Evolutionary conservation across 495 filamentous ascomycete species (phyloP).

Genomic region (Viridothelium virens): DNA sequence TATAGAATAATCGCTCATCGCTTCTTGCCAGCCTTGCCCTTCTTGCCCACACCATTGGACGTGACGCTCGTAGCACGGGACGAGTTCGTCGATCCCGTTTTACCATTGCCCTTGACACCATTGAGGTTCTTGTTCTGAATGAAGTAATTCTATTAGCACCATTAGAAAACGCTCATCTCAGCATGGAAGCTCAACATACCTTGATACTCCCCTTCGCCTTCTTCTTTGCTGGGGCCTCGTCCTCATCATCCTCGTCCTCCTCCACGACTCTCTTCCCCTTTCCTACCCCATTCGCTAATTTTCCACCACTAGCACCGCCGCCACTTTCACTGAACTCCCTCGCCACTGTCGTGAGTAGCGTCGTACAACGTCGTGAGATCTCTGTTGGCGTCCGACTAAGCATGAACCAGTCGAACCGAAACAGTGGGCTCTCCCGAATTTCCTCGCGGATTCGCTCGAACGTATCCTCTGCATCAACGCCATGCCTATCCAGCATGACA

Average conservation of each 20-base stretch:
- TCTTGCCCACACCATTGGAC: conserved; percentile 44
- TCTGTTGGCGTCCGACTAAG: conserved; percentile 88
- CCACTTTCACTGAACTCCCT: conserved; percentile 69
- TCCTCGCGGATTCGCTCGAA: conserved; percentile 40
- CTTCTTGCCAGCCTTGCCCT: conserved; percentile 26
- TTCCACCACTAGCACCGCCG: conserved; percentile 31
- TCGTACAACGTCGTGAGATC: conserved; percentile 84
- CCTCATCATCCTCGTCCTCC: conserved; percentile 68
- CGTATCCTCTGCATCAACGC: conserved; percentile 47
- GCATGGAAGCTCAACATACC: conserved; percentile 39
- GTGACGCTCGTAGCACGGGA: conserved; percentile 54
- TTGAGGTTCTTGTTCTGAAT: conserved; percentile 55
- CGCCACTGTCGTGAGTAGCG: conserved; percentile 84
- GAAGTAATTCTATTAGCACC: conserved; percentile 21
- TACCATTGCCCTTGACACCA: conserved; percentile 48
- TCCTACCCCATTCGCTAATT: conserved; percentile 44
- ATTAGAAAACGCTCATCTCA: not conserved
- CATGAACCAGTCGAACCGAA: conserved; percentile 99
- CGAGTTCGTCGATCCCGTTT: conserved; percentile 43
- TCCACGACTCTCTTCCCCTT: conserved; percentile 70
- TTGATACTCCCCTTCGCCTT: conserved; percentile 78
- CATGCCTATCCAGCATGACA: conserved; percentile 83
- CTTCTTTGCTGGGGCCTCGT: conserved; percentile 78
- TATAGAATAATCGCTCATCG: not conserved
- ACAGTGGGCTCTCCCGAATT: conserved; percentile 87